Conservation (phyloP, 1,139 yeast species). For the Diutina mesorugosa region DNA sequence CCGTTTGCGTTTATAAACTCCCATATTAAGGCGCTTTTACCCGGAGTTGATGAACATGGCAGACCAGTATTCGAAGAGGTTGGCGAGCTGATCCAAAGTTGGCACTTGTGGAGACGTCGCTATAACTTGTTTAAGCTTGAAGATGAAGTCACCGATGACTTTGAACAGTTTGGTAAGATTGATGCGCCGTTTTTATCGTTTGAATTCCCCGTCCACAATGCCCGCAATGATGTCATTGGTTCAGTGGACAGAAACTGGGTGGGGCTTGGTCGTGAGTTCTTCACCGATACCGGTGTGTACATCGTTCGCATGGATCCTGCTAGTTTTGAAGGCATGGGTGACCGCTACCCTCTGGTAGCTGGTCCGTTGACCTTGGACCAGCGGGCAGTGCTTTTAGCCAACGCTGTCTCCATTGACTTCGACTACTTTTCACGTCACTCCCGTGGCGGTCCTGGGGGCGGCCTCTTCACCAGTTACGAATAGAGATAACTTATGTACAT, state of each 20-base stretch:
- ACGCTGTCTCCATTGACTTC: slow-evolving; percentile 85
- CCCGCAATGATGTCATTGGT: slow-evolving; percentile 46
- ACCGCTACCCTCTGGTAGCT: slow-evolving; percentile 24
- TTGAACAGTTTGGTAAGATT: slow-evolving; percentile 67
- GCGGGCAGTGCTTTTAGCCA: slow-evolving; percentile 74
- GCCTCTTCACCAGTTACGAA: not conserved
- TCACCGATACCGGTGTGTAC: slow-evolving; percentile 92
- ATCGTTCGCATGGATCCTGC: slow-evolving; percentile 72
- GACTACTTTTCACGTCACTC: slow-evolving; percentile 91
- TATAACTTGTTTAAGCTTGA: slow-evolving; percentile 62
- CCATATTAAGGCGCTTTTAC: slow-evolving; percentile 63
- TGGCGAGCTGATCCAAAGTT: slow-evolving; percentile 82
- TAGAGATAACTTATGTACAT: not conserved
- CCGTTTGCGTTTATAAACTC: slow-evolving; percentile 86
- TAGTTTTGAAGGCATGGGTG: slow-evolving; percentile 37
- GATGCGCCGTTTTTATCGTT: slow-evolving; percentile 83
- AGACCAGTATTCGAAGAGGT: slow-evolving; percentile 34
- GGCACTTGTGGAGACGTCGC: slow-evolving; percentile 89
- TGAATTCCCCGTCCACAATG: slow-evolving; percentile 67
- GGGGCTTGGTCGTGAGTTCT: slow-evolving; percentile 82
- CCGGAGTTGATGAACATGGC: slow-evolving; percentile 31
- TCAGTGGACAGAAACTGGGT: slow-evolving; percentile 90
- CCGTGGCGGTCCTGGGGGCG: slow-evolving; percentile 1
- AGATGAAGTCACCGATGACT: slow-evolving; percentile 27
- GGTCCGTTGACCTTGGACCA: slow-evolving; percentile 59